Conservation (phyloP, 805 yeast species). For the Teunomyces gatunensis region DNA sequence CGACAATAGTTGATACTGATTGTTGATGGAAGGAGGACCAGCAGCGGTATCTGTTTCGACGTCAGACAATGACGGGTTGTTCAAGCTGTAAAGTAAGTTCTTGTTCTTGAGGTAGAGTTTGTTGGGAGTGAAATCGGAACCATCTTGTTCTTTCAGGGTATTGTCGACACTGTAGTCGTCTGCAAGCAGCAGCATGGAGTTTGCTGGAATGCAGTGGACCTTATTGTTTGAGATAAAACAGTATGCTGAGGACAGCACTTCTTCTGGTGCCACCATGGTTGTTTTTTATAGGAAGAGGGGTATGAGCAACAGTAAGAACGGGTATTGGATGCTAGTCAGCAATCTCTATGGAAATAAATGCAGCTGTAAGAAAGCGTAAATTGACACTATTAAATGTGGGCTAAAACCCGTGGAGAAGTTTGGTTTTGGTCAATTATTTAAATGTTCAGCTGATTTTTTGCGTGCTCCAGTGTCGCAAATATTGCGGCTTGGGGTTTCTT, state of each 20-base stretch:
- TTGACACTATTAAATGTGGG: not conserved
- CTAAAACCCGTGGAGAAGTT: not conserved
- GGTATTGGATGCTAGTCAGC: not conserved
- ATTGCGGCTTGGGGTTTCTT: not conserved
- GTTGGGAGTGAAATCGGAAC: slow-evolving; percentile 15
- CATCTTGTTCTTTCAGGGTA: slow-evolving; percentile 6
- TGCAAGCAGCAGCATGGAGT: slow-evolving; percentile 12
- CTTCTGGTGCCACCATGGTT: slow-evolving; percentile 3
- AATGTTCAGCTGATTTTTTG: not conserved
- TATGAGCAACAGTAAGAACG: not conserved
- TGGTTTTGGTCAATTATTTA: not conserved
- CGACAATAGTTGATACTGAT: not conserved
- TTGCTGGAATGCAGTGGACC: slow-evolving; percentile 25
- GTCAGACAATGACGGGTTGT: slow-evolving; percentile 26
- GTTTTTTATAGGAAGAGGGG: too few relatives aligned
- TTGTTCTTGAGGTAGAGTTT: slow-evolving; percentile 15
- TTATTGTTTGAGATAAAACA: slow-evolving; percentile 24
- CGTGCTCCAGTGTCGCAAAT: not conserved
- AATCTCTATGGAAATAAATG: too few relatives aligned
- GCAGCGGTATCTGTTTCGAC: slow-evolving; percentile 6
- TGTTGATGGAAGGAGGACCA: not conserved
- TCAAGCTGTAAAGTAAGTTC: slow-evolving; percentile 24
- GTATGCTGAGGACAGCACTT: slow-evolving; percentile 17
- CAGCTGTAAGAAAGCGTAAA: not conserved
- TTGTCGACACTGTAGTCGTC: slow-evolving; percentile 4